These are phyloP conservation scores for Clathrospora elynae DNA, from an alignment of 2,329 filamentous ascomycete species.

Conservation along the genomic window DNA sequence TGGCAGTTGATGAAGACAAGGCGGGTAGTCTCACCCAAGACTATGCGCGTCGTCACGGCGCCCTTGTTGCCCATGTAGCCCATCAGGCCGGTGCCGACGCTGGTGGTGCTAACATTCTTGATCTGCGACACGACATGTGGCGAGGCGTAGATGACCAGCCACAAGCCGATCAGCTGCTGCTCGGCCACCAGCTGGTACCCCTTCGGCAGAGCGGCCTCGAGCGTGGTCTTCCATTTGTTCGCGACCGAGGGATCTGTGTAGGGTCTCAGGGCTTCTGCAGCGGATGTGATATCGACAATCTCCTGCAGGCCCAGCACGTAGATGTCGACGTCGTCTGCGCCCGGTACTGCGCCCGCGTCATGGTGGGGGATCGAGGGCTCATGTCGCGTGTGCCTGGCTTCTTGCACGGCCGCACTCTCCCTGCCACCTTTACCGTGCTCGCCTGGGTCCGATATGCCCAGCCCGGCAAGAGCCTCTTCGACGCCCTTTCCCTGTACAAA, in stretches of 20 bases:
- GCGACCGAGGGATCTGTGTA: conserved; percentile 75
- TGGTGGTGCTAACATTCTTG: conserved; percentile 79
- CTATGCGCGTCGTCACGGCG: conserved; percentile 77
- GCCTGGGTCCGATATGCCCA: conserved; percentile 44
- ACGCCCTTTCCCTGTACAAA: conserved; percentile 79
- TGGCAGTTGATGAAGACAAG: conserved; percentile 92
- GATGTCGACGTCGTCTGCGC: conserved; percentile 75
- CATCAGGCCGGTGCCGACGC: conserved; percentile 85
- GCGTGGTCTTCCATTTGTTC: conserved; percentile 78
- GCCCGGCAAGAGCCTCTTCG: conserved; percentile 64
- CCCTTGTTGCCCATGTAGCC: conserved; percentile 98
- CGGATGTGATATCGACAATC: conserved; percentile 81
- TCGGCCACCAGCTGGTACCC: conserved; percentile 79
- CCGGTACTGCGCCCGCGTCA: conserved; percentile 56
- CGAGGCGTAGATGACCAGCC: conserved; percentile 85
- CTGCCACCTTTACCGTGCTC: conserved; percentile 44
- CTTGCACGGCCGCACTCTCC: conserved; percentile 56
- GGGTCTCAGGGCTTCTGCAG: conserved; percentile 75
- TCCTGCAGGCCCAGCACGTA: conserved; percentile 93
- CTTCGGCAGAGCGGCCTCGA: conserved; percentile 73
- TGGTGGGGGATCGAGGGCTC: conserved; percentile 52
- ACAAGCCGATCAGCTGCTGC: conserved; percentile 83
- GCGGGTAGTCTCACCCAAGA: conserved; percentile 87
- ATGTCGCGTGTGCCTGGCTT: conserved; percentile 53
- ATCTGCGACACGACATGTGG: conserved; percentile 74